Evolutionary conservation across 306 rosid genomes (phyloP).

Genomic region (Potentilla sterilis): DNA sequence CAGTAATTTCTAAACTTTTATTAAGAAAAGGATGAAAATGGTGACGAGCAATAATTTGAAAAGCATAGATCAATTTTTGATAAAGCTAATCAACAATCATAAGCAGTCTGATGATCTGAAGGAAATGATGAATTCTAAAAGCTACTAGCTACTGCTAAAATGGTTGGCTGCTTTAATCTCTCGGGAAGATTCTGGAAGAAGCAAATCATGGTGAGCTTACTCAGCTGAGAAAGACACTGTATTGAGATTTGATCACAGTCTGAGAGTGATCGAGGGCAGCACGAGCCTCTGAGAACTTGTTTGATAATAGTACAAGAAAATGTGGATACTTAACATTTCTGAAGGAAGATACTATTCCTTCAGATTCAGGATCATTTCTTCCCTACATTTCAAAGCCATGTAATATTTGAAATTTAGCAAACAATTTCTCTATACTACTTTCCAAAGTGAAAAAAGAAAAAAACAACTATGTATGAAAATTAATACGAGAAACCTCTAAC

Average conservation of each 20-base stretch:
- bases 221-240: neutral
- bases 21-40: neutral
- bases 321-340: neutral
- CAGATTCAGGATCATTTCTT: conserved; percentile 1
- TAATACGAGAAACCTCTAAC: too few species aligned
- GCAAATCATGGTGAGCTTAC: neutral
- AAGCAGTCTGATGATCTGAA: neutral
- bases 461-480: neutral
- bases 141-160: neutral
- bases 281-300: conserved; percentile 15
- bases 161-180: neutral
- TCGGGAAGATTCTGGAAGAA: neutral
- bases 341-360: conserved; percentile 2
- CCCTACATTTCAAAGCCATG: conserved; percentile 7
- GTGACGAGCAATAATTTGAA: neutral
- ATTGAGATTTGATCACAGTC: neutral
- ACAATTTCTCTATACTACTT: neutral
- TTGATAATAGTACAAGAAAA: conserved; percentile 2
- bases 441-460: neutral
- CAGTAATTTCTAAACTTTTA: neutral
- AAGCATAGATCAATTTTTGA: neutral
- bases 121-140: neutral
- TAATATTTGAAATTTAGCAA: neutral
- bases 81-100: neutral
- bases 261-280: conserved; percentile 12